phyloP scores from a whole-genome alignment of 345 rosid species.

The Adansonia digitata region DNA sequence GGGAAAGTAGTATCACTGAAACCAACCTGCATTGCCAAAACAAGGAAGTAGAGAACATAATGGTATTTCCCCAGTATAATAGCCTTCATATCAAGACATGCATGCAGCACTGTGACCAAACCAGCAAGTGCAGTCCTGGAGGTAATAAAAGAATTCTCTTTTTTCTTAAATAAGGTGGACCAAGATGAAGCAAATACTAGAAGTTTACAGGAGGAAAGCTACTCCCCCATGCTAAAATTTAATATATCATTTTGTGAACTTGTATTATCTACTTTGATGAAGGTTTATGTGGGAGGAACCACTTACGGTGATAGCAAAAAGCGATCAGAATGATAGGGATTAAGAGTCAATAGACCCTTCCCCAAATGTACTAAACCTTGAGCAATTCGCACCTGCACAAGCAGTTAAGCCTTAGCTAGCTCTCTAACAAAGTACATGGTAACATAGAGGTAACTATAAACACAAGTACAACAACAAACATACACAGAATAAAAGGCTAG shows the following conservation, averaged over 20 bases:
- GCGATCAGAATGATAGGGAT: conserved; percentile 90
- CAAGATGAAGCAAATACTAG: not conserved
- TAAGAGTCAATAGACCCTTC: conserved; percentile 85
- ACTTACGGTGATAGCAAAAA: conserved; percentile 86
- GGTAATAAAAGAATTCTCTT: not conserved
- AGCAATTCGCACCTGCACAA: conserved; percentile 79
- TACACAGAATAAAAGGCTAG: conserved; percentile 88
- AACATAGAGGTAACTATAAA: not conserved
- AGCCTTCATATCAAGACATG: conserved; percentile 92
- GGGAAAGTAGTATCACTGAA: not conserved
- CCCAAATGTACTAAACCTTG: conserved; percentile 96
- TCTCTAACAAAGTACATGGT: not conserved
- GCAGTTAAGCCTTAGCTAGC: conserved; percentile 7
- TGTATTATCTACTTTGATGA: not conserved
- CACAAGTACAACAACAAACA: conserved; percentile 41
- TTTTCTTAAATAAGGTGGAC: too few relatives aligned
- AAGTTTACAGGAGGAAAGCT: too few relatives aligned
- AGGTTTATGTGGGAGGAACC: not conserved
- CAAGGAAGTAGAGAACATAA: conserved; percentile 81
- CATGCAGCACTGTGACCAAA: conserved; percentile 62
- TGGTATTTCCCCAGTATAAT: conserved; percentile 81
- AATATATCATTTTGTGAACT: not conserved
- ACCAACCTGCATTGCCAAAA: conserved; percentile 90
- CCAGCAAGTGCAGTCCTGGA: conserved; percentile 87
- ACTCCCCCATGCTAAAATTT: too few relatives aligned